Base-by-base conservation (phyloP, 2,329 filamentous ascomycete genomes). In the Beauveria varroae region DNA sequence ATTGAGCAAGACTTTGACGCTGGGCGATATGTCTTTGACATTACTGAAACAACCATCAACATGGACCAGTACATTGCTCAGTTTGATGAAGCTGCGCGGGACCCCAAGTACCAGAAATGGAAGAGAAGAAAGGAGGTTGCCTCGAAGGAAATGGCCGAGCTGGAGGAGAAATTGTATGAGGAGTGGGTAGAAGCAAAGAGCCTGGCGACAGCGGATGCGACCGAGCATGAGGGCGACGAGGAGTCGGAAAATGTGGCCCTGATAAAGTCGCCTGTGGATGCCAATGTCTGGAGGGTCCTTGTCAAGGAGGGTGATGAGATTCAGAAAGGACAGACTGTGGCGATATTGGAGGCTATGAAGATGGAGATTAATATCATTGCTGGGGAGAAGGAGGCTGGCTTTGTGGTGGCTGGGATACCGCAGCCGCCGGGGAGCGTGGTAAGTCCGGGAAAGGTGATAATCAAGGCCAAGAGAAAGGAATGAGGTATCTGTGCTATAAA, bases 291-390 rank as follows among this genome's bases (percentile, higher is more conserved):
- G 80, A 83, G 83, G 63, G 71, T 83, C 1, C 67, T 76, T 5
- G 73, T 78, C 2, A 66, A 75, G 16, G 71, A 74, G 28, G 78
- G 79, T 0, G 72, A 80, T 16, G 58, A 65, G 3, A 52, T 83
- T 3, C 69, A 75, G 18, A 70, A 74, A 8, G 76, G 76, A 8
- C 74, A 81, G 30, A 67, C 75, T 0, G 73, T 79, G 1, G 70
- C 75, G 1, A 77, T 83, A 3, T 70, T 84, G 4, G 81, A 84
- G 62, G 81, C 81, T 1, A 84, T 84, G 81, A 84, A 84, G 68
- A 76, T 84, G 72, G 82, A 84, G 64, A 81, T 84, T 61, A 73
- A 73, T 10, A 75, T 81, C 73, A 24, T 18, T 7, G 53, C 30
- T 20, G 24, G 41, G 1, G 43, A 46, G 10, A 37, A 22, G 22